Evolutionary conservation across 345 rosid genomes (phyloP), one percentile per base, ranked within the genome.

Genomic region (Pistacia vera): DNA sequence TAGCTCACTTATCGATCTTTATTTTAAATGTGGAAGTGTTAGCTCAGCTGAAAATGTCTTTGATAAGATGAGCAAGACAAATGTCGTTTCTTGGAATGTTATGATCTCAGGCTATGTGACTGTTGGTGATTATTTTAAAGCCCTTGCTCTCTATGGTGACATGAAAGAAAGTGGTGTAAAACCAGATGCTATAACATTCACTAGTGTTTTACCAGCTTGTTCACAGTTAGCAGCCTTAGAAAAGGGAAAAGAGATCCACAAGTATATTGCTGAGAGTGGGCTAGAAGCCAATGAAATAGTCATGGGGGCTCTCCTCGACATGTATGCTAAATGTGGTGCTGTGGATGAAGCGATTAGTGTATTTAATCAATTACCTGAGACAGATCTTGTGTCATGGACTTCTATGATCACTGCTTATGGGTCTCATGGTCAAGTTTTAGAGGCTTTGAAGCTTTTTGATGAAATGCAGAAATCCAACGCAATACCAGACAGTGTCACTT

Each of bases 261-360:
- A 68, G 11, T 77, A 62, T 48, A 68, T 91, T 55, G 55, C 30
- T 7, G 86, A 77, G 61, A 81, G 44, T 56, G 63, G 70, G 41
- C 68, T 87, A n/a, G 84, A 87, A 54, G 49, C 52, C 51, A 87
- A 88, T 65, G 84, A 84, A 74, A 58, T 87, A 57, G 86, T 90
- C 75, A 88, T 84, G 90, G 90, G 93, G 44, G 92, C 94, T 18
- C 90, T 91, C 58, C 91, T 93, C 17, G 94, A 91, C 81, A 90
- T 91, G 94, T 93, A 90, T 75, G 90, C 94, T 28, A 93, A 93
- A 85, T 91, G 97, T 46, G 96, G 97, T n/a, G 90, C 92, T 22
- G 84, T 91, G 17, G 85, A 88, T 77, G 86, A 87, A 66, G 96
- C 94, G 16, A 63, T 70, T 14, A 44, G 33, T 48, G 83, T 89